phyloP scores from a whole-genome alignment of 345 rosid species.

The Syzygium aqueum region DNA sequence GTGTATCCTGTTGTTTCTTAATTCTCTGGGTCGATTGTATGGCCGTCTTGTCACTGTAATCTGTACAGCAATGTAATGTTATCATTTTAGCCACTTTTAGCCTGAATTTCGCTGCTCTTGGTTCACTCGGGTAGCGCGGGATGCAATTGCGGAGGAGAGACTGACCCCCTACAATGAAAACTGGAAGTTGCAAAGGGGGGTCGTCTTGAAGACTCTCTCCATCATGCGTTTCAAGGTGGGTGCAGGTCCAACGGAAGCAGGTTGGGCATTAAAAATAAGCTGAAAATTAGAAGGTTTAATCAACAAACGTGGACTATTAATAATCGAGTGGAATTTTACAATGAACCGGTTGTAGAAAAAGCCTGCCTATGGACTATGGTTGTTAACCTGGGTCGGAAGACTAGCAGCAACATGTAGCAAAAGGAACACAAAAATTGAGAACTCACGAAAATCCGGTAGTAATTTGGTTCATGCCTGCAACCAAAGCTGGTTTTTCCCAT shows the following conservation, averaged over 20 bases:
- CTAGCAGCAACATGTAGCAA: not conserved
- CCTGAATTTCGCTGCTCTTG: not conserved
- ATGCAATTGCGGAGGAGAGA: not conserved
- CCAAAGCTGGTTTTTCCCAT: not conserved
- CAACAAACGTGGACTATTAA: rapidly evolving
- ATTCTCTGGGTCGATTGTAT: not conserved
- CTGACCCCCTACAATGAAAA: not conserved
- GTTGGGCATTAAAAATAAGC: not conserved
- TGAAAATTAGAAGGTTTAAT: not conserved
- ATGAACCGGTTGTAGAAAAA: rapidly evolving
- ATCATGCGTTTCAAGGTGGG: not conserved
- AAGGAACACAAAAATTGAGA: not conserved
- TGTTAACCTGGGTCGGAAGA: not conserved
- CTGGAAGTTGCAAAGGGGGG: not conserved
- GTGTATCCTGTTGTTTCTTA: not conserved
- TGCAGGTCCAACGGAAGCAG: not conserved
- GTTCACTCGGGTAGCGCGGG: not conserved
- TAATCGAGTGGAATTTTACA: not conserved
- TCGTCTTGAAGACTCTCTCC: not conserved
- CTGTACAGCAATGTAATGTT: not conserved
- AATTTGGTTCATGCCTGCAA: not conserved
- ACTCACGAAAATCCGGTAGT: not conserved
- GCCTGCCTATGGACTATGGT: not conserved
- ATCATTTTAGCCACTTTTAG: not conserved
- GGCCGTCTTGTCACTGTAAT: not conserved